These are phyloP conservation scores for Geotrichum fermentans DNA, from an alignment of 1,139 yeast species.

Conservation along the genomic window DNA sequence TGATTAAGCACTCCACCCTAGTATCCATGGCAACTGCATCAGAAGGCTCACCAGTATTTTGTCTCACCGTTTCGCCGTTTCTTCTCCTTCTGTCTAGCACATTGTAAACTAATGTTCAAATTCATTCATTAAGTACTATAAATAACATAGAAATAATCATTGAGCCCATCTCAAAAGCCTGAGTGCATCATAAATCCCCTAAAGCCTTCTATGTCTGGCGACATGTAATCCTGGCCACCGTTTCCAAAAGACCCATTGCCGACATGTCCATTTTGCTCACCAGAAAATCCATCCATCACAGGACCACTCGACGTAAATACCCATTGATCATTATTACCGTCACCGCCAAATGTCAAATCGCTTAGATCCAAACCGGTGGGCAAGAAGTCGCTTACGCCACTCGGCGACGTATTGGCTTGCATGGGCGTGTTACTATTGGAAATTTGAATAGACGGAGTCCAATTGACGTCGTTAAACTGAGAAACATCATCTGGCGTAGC, in stretches of 20 bases:
- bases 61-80: too few relatives aligned
- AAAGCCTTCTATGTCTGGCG: conserved; percentile 16
- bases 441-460: neutral
- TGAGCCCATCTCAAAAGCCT: conserved; percentile 10
- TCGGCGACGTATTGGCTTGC: neutral
- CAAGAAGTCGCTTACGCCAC: neutral
- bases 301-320: conserved; percentile 16
- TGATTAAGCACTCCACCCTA: too few relatives aligned
- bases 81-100: too few relatives aligned
- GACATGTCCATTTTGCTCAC: neutral
- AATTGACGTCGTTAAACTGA: too few relatives aligned
- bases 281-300: conserved; percentile 3
- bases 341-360: conserved; percentile 8
- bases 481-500: too few relatives aligned
- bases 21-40: too few relatives aligned
- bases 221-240: conserved; percentile 6
- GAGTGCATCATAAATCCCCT: conserved; percentile 17
- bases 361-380: conserved; percentile 9
- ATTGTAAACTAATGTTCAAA: too few relatives aligned
- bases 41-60: too few relatives aligned
- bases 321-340: conserved; percentile 12
- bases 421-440: neutral
- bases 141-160: too few relatives aligned
- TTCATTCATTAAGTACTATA: too few relatives aligned
- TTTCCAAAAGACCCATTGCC: neutral